Evolutionary conservation across 2,329 filamentous ascomycete species (phyloP), one percentile per base, ranked within the genome.

Genomic region (Aspergillus tubingensis): DNA sequence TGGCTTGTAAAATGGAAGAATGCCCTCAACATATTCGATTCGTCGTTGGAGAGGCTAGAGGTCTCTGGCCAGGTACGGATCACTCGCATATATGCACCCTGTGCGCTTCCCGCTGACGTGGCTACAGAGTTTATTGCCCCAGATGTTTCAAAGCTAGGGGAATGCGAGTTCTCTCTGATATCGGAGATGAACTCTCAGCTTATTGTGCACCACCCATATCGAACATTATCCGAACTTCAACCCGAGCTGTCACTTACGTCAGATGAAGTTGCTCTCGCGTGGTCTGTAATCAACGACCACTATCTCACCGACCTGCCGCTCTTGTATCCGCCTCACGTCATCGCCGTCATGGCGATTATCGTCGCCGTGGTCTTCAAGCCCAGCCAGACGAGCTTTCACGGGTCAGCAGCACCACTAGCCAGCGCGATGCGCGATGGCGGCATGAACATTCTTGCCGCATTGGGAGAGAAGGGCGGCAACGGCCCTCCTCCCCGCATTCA

Each of bases 1-100:
- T 99, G 38, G 93, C 95, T 19, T 96, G 92, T 80, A 99, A 99
- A 79, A 96, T 96, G 87, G 95, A 99, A 76, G 95, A 99, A 76
- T 93, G 89, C 54, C 95, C 95, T 2, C 94, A 98, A 75, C 95
- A 99, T 75, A 98, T 99, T 70, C 87, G 95, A 30, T 85, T 96
- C 65, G 89, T 99, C 60, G 88, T 95, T 10, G 89, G 87, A 50
- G 95, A 99, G 76, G 92, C 93, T 3, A 88, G 92, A 36, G 86
- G 89, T 60, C 83, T 96, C 61, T 96, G 92, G 91, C 88, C 91
- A 70, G 85, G 86, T 86, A 80, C 52, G 76, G 66, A 44, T 30
- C 27, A 19, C 32, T 27, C 11, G n/a, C 58, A 49, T 51, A 44
- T 54, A 52, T 27, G 53, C 23, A 44, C 50, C 5, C 25, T 43